phyloP scores from a whole-genome alignment of 371 early-diverging fungal species.

The Blakeslea trispora region DNA sequence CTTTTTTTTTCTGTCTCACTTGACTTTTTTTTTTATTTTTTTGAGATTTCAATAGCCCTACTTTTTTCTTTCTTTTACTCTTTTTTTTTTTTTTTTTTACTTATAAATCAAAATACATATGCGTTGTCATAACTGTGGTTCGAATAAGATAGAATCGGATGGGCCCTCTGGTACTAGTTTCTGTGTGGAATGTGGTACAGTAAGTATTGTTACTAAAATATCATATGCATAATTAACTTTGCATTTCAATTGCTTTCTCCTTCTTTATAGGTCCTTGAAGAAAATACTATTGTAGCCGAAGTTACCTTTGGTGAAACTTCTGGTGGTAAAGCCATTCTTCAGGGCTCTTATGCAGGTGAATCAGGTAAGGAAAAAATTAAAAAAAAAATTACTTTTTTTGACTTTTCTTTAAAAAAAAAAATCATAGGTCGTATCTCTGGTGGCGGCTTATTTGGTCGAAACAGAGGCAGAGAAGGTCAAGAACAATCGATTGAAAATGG shows the following conservation, averaged over 20 bases:
- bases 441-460: constrained; percentile 58
- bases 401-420: not conserved
- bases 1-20: not conserved
- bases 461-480: constrained; percentile 61
- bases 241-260: not conserved
- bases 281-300: constrained; percentile 94
- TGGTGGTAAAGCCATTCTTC: constrained; percentile 83
- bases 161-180: constrained; percentile 59
- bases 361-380: constrained; percentile 29
- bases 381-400: not conserved
- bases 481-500: constrained; percentile 72
- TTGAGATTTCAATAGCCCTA: not conserved
- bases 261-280: constrained; percentile 85
- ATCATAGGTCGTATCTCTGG: constrained; percentile 58
- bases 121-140: constrained; percentile 50
- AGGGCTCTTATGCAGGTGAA: constrained; percentile 73
- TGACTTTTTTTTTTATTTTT: not conserved
- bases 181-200: constrained; percentile 69
- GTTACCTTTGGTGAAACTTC: constrained; percentile 90
- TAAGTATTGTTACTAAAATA: constrained; percentile 28
- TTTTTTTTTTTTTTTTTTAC: not conserved
- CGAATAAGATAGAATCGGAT: constrained; percentile 41
- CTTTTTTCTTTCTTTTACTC: not conserved
- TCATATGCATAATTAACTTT: not conserved
- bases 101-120: constrained; percentile 14